Base-by-base conservation (phyloP, 148 eudicot species). In the Agrostemma githago region DNA sequence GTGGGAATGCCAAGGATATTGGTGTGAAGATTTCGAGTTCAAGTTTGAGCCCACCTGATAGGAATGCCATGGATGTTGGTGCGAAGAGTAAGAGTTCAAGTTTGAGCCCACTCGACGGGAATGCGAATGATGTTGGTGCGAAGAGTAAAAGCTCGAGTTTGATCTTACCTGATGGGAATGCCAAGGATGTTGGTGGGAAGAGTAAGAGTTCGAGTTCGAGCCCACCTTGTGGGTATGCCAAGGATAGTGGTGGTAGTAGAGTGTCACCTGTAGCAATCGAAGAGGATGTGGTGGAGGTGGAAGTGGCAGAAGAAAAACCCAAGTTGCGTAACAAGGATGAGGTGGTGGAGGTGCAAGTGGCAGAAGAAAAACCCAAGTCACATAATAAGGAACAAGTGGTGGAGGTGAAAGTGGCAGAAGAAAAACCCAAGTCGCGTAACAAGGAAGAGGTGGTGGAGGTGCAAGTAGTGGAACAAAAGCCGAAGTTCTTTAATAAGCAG, bases 361-460 rank as follows among this genome's bases (percentile, higher is more conserved):
- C 43, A 76, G 67, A 68, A 51, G 66, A 70, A 84, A 83, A 78
- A 59, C 74, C 83, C 20, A 77, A 74, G 42, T 79, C 43, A 6
- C 60, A 64, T 73, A 89, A 85, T 48, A 88, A 86, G 82, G 83
- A 83, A 82, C 93, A 92, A 15, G 56, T 51, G 16, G 11, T 51
- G 16, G 56, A 51, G 56, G 56, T 51, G 56, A 86, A 88, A 39
- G 66, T 5, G 6, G 43, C 42, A 71, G 62, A 65, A 42, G 65
- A 66, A 83, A 82, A 76, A 62, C 69, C 82, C 40, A 77, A 71
- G 44, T 77, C 12, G 12, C 64, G 58, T 73, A 88, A 84, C 53
- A 89, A 85, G 83, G 83, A 84, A 80, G 94, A 91, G 81, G 77
- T 89, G 60, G 84, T 62, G 42, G 66, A 62, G 39, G 38, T 62